A percentile compares a stretch with the other conserved stretches of the same genome.
Conservation (phyloP, 2,329 filamentous ascomycete genomes). For the Cladosporium sphaerospermum region DNA sequence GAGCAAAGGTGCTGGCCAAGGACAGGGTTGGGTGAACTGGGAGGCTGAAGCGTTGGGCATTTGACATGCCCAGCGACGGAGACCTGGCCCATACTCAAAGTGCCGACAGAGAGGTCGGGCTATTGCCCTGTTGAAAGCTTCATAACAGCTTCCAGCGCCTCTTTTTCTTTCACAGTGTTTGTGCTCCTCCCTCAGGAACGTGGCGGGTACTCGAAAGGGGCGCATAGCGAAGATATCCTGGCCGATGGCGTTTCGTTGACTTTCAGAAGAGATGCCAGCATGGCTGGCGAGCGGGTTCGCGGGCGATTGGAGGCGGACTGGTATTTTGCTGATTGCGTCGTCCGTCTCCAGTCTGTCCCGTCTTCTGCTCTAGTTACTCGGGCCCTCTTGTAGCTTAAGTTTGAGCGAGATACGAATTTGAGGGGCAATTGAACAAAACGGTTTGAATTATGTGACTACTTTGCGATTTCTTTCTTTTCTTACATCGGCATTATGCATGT, state of each 20-base stretch:
- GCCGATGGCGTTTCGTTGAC: background rate
- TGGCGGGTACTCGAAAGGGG: background rate
- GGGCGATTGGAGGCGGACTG: no score
- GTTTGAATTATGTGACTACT: no score
- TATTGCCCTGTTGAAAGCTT: background rate
- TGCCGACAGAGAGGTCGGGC: background rate
- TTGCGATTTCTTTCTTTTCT: no score
- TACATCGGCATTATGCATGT: no score
- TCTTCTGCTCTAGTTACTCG: no score
- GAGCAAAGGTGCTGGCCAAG: conserved; percentile 15
- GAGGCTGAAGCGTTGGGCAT: conserved; percentile 11
- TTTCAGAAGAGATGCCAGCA: background rate
- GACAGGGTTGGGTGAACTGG: conserved; percentile 1
- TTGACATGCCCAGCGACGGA: background rate
- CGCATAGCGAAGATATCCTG: conserved; percentile 10
- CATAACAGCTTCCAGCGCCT: background rate
- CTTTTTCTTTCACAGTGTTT: background rate
- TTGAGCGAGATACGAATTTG: no score
- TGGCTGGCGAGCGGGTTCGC: no score
- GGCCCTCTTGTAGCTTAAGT: no score
- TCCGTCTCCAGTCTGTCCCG: no score
- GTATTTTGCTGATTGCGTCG: no score
- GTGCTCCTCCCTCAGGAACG: background rate
- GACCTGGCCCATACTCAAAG: no score
- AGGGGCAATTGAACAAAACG: no score